Evolutionary conservation across 768 basidiomycete species (phyloP).

Genomic region (Russula lepida): DNA sequence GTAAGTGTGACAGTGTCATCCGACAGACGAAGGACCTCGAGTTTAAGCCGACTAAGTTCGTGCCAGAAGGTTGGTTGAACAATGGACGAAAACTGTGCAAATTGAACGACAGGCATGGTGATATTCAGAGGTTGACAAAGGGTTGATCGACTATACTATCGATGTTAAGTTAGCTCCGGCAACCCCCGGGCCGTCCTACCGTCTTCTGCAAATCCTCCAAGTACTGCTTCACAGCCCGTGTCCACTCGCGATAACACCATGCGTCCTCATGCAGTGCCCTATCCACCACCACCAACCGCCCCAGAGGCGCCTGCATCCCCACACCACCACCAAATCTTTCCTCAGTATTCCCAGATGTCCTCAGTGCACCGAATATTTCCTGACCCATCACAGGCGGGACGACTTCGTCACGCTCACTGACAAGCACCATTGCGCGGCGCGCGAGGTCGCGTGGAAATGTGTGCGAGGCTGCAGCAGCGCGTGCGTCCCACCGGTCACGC

Average conservation of each 20-base stretch:
- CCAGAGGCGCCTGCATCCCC: neutral
- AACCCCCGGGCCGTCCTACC: neutral
- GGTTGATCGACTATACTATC: neutral
- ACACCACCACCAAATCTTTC: neutral
- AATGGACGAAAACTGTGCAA: conserved; percentile 78
- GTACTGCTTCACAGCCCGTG: conserved; percentile 25
- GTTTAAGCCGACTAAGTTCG: conserved; percentile 77
- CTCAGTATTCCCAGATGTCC: too few relatives aligned
- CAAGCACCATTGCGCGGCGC: conserved; percentile 28
- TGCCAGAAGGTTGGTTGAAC: conserved; percentile 94
- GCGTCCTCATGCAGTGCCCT: conserved; percentile 35
- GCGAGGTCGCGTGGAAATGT: conserved; percentile 20
- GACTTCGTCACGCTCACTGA: conserved; percentile 40
- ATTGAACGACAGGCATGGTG: conserved; percentile 64
- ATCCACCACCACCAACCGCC: conserved; percentile 25
- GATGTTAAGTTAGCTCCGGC: neutral
- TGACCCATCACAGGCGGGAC: conserved; percentile 35
- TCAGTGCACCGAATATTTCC: conserved; percentile 23
- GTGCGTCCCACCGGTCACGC: conserved; percentile 42
- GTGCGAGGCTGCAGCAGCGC: conserved; percentile 23
- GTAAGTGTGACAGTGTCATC: conserved; percentile 56
- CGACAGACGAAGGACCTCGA: conserved; percentile 80
- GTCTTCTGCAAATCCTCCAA: conserved; percentile 8
- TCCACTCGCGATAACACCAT: conserved; percentile 29
- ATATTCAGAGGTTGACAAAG: neutral